Evolutionary conservation across 2,329 filamentous ascomycete species (phyloP).

Genomic region (Colletotrichum tofieldiae): DNA sequence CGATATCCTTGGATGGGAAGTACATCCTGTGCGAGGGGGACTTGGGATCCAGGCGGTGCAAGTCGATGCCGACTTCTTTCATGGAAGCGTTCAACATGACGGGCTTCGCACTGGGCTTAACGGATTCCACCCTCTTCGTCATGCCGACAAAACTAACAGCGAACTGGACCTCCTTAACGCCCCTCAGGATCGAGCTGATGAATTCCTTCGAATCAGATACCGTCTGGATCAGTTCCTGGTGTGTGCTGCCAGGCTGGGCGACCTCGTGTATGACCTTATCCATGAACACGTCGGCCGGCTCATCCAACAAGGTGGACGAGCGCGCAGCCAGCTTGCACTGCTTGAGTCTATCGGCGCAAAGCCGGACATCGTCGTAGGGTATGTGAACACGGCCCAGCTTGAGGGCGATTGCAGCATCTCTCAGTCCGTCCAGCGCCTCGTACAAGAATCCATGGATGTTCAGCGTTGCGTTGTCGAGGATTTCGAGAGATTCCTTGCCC

Average conservation of each 20-base stretch:
- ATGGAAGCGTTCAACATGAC: slow-evolving; percentile 90
- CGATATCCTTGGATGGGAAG: slow-evolving; percentile 92
- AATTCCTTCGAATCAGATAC: slow-evolving; percentile 96
- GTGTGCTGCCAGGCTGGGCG: slow-evolving; percentile 75
- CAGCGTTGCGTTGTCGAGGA: slow-evolving; percentile 88
- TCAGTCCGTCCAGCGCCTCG: slow-evolving; percentile 86
- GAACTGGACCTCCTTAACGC: slow-evolving; percentile 97
- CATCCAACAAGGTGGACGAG: slow-evolving; percentile 54
- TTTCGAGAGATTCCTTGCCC: slow-evolving; percentile 86
- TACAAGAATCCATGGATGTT: slow-evolving; percentile 95
- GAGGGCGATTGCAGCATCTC: slow-evolving; percentile 90
- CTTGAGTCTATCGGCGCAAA: slow-evolving; percentile 73
- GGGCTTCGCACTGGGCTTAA: slow-evolving; percentile 77
- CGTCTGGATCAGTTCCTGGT: slow-evolving; percentile 81
- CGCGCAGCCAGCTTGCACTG: slow-evolving; percentile 53
- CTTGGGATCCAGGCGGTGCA: slow-evolving; percentile 91
- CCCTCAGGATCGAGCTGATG: slow-evolving; percentile 88
- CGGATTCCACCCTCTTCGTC: slow-evolving; percentile 82
- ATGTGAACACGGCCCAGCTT: slow-evolving; percentile 93
- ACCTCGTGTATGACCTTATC: slow-evolving; percentile 83
- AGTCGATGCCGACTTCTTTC: slow-evolving; percentile 95
- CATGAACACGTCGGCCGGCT: slow-evolving; percentile 75
- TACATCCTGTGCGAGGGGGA: slow-evolving; percentile 99
- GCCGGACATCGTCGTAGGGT: slow-evolving; percentile 87
- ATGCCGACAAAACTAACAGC: slow-evolving; percentile 92